Conservation (phyloP, 2,329 filamentous ascomycete genomes). For the Pseudocercospora cruenta region DNA sequence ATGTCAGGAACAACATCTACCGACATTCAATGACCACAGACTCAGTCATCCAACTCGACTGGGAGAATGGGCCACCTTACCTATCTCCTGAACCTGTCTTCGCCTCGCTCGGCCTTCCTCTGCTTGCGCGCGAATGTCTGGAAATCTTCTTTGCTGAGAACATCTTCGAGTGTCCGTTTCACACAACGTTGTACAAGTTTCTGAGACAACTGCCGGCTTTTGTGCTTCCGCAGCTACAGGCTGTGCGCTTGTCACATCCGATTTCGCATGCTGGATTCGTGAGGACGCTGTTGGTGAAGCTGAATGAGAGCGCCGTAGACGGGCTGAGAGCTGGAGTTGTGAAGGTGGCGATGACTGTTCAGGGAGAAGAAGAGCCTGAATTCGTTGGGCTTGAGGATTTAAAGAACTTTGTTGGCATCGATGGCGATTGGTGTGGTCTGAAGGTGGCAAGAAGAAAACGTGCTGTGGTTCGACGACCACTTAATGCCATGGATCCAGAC, state of each 20-base stretch:
- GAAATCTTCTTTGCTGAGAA: slow-evolving; percentile 7
- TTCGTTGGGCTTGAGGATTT: slow-evolving; percentile 10
- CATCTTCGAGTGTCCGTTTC: slow-evolving; percentile 11
- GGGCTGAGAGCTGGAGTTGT: slow-evolving; percentile 11
- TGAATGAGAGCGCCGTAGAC: slow-evolving; percentile 13
- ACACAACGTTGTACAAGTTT: slow-evolving; percentile 9
- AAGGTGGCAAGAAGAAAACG: slow-evolving; percentile 4
- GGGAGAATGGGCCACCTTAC: not conserved
- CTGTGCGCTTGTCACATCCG: slow-evolving; percentile 12
- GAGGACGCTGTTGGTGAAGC: slow-evolving; percentile 1
- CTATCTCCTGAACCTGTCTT: not conserved
- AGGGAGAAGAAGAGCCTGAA: slow-evolving; percentile 5
- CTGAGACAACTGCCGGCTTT: not conserved
- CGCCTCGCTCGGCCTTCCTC: not conserved
- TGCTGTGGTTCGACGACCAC: no score
- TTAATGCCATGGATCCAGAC: not conserved
- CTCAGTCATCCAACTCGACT: not conserved
- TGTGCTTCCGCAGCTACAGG: not conserved
- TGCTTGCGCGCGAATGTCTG: not conserved
- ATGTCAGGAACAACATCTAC: not conserved
- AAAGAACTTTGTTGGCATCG: slow-evolving; percentile 10
- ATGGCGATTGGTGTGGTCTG: slow-evolving; percentile 6
- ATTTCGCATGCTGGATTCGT: slow-evolving; percentile 10
- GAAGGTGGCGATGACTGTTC: slow-evolving; percentile 9
- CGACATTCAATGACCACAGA: not conserved